Conservation (phyloP, 2,329 filamentous ascomycete species). For the Cordyceps militaris region DNA sequence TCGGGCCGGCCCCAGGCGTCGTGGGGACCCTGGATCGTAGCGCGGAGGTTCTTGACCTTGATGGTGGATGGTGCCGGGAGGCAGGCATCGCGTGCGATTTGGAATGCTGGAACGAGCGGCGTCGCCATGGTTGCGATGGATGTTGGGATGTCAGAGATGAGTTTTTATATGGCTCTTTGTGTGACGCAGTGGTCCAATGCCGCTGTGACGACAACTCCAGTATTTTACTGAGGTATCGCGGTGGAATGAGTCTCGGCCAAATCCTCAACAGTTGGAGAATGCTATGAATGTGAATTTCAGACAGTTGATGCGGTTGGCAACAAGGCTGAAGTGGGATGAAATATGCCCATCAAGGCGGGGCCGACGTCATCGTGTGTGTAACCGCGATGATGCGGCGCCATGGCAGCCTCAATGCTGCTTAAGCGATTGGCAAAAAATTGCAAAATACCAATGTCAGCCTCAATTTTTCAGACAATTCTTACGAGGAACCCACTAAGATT, state of each 20-base stretch:
- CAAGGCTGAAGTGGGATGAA: background rate
- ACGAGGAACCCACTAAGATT: no score
- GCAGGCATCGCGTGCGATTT: background rate
- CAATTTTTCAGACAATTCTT: no score
- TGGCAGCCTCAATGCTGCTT: no score
- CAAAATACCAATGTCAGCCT: no score
- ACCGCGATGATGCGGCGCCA: no score
- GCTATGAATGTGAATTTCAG: background rate
- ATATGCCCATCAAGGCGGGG: background rate
- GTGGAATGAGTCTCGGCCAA: background rate
- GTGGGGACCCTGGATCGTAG: conserved; percentile 47
- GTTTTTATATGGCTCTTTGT: background rate
- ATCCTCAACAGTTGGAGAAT: background rate
- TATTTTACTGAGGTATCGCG: no score
- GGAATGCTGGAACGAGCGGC: background rate
- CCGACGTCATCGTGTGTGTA: background rate
- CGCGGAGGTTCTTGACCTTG: conserved; percentile 54
- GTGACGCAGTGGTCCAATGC: background rate
- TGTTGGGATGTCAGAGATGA: background rate
- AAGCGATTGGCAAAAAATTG: no score
- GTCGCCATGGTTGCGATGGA: background rate
- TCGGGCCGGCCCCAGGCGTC: conserved; percentile 61
- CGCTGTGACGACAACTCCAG: no score
- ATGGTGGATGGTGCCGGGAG: conserved; percentile 37
- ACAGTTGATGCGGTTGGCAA: background rate